Evolutionary conservation across 345 rosid species (phyloP), one percentile per base, ranked within the genome.

Genomic region (Chamaenerion angustifolium): DNA sequence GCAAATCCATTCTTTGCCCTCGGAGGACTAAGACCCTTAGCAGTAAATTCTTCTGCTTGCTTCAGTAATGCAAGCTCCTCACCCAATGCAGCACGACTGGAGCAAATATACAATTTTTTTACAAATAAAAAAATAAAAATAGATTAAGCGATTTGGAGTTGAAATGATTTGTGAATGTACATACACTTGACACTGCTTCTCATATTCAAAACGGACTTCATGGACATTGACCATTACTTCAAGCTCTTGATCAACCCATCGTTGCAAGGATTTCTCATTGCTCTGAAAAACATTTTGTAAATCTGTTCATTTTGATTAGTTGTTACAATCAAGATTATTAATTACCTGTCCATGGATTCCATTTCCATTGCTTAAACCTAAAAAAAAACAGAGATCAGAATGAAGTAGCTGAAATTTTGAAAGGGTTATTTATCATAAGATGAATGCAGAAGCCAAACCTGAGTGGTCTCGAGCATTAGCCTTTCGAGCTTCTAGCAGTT

Each of bases 141-240:
- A n/a, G n/a, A n/a, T n/a, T n/a, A n/a, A n/a, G n/a, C n/a, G 3
- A 4, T 2, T 16, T 14, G 10, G 18, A 5, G 27, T 8, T n/a
- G 9, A 54, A 16, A 35, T 5, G 12, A 11, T 35, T n/a, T 44
- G 25, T 4, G 10, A 5, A 18, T 40, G 21, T 46, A 65, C 96
- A 43, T 82, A 92, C 98, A 92, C 96, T 61, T 92, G 90, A 69
- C 96, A 82, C 75, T 92, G 98, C 66, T 77, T 92, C 76, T 87
- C 96, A 54, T 87, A 92, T 64, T 92, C 98, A 48, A 75, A 76
- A 52, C 96, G 96, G 49, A 92, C 98, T 84, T 82, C 98, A 64
- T 87, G 96, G 71, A 92, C 90, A 71, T 92, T 82, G 72, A 92
- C 98, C 95, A 87, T 84, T 66, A 92, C 96, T 75, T 92, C 96